phyloP scores from a whole-genome alignment of 805 yeast species.

The Metschnikowia chrysomelidarum region DNA sequence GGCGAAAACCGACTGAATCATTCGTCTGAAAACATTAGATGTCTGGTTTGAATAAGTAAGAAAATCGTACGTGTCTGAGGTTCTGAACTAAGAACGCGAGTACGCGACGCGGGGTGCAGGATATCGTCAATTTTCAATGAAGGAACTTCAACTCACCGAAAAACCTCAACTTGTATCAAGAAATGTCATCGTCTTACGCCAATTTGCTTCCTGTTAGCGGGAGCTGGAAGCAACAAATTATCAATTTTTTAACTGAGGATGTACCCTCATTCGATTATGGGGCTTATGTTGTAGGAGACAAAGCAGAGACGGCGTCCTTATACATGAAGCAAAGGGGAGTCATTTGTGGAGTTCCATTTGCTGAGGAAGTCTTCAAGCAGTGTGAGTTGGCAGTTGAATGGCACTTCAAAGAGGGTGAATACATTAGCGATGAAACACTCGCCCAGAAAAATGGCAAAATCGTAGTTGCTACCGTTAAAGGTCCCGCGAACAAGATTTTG shows the following conservation, averaged over 20 bases:
- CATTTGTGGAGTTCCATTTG: conserved; percentile 86
- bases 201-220: conserved; percentile 74
- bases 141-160: neutral
- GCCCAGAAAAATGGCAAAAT: conserved; percentile 50
- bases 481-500: conserved; percentile 76
- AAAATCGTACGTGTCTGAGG: conserved; percentile 3
- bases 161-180: too few relatives aligned
- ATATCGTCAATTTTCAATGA: conserved; percentile 2
- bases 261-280: conserved; percentile 94
- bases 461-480: conserved; percentile 73
- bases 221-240: conserved; percentile 76
- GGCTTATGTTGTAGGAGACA: conserved; percentile 90
- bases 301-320: conserved; percentile 65
- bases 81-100: neutral
- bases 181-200: conserved; percentile 29
- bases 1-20: conserved; percentile 14
- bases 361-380: conserved; percentile 77
- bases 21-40: neutral
- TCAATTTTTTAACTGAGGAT: conserved; percentile 78
- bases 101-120: conserved; percentile 11
- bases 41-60: neutral
- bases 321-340: conserved; percentile 81
- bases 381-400: conserved; percentile 71
- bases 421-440: conserved; percentile 41
- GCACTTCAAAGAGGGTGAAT: conserved; percentile 69